These are phyloP conservation scores for Achaetomiella virescens DNA, from an alignment of 495 filamentous ascomycete species.

Conservation along the genomic window DNA sequence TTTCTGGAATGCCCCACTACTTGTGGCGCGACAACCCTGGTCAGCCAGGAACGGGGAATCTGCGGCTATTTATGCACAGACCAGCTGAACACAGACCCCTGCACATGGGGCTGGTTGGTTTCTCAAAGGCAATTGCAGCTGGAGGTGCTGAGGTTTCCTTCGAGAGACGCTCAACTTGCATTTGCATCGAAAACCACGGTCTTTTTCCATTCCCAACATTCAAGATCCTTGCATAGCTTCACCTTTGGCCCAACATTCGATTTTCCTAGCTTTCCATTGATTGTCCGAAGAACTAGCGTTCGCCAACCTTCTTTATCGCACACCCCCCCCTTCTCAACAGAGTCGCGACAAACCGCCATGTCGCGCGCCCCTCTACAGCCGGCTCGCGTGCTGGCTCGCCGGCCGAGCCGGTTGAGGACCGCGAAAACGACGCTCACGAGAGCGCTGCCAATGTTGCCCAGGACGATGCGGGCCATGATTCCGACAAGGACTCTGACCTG, in stretches of 20 bases:
- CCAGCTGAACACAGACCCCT: not conserved
- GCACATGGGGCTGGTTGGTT: not conserved
- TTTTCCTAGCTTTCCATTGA: not conserved
- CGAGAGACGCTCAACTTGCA: not conserved
- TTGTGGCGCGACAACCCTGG: not conserved
- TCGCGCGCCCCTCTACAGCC: conserved; percentile 29
- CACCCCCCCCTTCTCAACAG: not conserved
- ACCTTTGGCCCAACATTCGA: not conserved
- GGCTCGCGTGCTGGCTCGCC: conserved; percentile 10
- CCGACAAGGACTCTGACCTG: conserved; percentile 72
- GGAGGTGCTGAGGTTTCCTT: not conserved
- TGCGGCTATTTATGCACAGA: conserved; percentile 2
- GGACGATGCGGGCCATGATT: conserved; percentile 38
- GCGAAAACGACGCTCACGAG: conserved; percentile 12
- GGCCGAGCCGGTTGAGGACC: conserved; percentile 17
- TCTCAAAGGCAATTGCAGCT: not conserved
- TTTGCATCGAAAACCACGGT: not conserved
- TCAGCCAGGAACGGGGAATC: not conserved
- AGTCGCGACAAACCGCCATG: conserved; percentile 27
- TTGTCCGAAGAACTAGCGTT: not conserved
- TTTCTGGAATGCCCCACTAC: conserved; percentile 16
- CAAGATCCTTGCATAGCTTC: not conserved
- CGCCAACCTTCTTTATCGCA: not conserved
- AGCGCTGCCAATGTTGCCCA: conserved; percentile 24
- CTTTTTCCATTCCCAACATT: too few relatives aligned